Base-by-base conservation (phyloP, 2,329 filamentous ascomycete species). In the Taxawa tesnikishii region DNA sequence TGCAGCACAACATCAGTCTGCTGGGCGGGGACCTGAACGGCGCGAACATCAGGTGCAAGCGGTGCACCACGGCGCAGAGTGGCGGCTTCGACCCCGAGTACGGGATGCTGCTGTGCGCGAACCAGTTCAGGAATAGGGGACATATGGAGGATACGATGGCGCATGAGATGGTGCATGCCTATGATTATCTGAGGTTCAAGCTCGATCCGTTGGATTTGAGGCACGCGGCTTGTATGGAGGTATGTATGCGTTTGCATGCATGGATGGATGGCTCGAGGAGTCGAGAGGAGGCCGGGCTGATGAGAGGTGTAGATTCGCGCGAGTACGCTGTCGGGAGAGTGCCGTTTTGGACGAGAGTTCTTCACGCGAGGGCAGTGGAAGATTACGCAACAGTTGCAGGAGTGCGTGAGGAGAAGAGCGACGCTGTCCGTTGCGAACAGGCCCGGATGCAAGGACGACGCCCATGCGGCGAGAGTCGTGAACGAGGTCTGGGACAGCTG, bases 401-500 rank as follows among this genome's bases (percentile, higher is more conserved):
- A 87, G 47, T 98, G 90, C 58, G 88, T 98, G 32, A 70, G 85
- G 38, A 65, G 73, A 49, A 68, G 90, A 45, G 90, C 90, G 8
- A 75, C 84, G 19, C 61, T 81, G 44, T 92, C 83, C 14, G 74
- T 98, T 45, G 71, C 75, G 62, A 76, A 73, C 19, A 68, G 90
- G 39, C 84, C 85, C 11, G 68, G 70, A 28, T 90, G 87, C 52
- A 83, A 82, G 55, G 82, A 93, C 56, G 78, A 93, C 47, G 75
- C 77, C 10, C 83, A 96, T 44, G 90, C 90, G 4, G 72, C 75
- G 31, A 83, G 81, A 60, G 77, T 92, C 15, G 84, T 98, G 36
- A 90, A 96, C 58, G 79, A 93, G 58, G 90, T 98, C n/a, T 98
- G 88, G 84, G 87, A 94, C 45, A 94, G 85, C 47, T 98, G 90